phyloP scores from a whole-genome alignment of 2,329 filamentous ascomycete genomes.

The Xylaria digitata region DNA sequence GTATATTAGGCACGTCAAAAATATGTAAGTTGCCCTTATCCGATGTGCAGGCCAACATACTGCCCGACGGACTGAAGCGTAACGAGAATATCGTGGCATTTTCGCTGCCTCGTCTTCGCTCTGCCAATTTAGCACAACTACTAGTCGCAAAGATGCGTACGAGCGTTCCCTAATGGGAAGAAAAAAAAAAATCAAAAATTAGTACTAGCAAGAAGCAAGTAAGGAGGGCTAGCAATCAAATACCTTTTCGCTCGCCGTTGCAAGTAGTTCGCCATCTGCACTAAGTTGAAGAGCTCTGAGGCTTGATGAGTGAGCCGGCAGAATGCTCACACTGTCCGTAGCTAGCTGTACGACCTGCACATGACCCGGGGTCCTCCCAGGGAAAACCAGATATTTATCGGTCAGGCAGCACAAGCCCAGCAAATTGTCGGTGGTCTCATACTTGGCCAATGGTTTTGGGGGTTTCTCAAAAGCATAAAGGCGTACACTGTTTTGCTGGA shows the following conservation, averaged over 20 bases:
- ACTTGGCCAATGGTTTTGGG: slow-evolving; percentile 76
- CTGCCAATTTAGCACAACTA: slow-evolving; percentile 82
- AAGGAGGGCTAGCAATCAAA: not conserved
- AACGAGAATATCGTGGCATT: slow-evolving; percentile 88
- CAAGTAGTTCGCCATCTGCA: slow-evolving; percentile 81
- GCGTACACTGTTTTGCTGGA: slow-evolving; percentile 83
- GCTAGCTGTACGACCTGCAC: slow-evolving; percentile 85
- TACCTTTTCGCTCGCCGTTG: slow-evolving; percentile 87
- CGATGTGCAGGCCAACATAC: slow-evolving; percentile 87
- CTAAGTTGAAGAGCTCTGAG: slow-evolving; percentile 84
- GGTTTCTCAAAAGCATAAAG: slow-evolving; percentile 83
- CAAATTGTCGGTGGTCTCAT: slow-evolving; percentile 88
- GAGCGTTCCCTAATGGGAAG: slow-evolving; percentile 75
- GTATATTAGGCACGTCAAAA: slow-evolving; percentile 80
- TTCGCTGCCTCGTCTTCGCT: slow-evolving; percentile 90
- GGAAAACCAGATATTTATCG: slow-evolving; percentile 80
- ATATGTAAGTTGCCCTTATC: slow-evolving; percentile 97
- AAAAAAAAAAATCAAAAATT: no score
- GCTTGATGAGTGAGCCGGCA: slow-evolving; percentile 85
- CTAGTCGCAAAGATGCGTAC: slow-evolving; percentile 85
- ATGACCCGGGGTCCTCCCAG: slow-evolving; percentile 87
- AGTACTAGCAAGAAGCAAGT: slow-evolving; percentile 34
- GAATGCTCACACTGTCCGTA: slow-evolving; percentile 88
- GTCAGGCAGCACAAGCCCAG: slow-evolving; percentile 83
- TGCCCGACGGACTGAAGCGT: slow-evolving; percentile 84